phyloP scores from a whole-genome alignment of 1,139 yeast genomes.

The Nakaseomyces kungkrabaensis region DNA sequence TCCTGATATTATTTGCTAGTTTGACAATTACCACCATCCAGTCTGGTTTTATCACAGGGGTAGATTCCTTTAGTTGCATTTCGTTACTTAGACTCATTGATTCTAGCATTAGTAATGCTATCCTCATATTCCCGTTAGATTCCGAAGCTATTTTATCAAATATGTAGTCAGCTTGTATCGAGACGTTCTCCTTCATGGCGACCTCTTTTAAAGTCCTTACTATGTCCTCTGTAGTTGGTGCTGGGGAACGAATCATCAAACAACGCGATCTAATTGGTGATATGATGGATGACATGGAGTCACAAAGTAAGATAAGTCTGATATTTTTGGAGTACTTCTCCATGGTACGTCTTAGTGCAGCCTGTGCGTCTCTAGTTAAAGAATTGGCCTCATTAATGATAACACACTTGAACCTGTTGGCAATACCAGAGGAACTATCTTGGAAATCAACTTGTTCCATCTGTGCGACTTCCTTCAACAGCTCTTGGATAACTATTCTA shows the following conservation, averaged over 20 bases:
- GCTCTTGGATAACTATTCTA: slow-evolving; percentile 86
- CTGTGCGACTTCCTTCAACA: slow-evolving; percentile 88
- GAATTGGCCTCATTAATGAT: slow-evolving; percentile 93
- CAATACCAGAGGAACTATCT: slow-evolving; percentile 25
- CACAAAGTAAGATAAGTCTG: slow-evolving; percentile 75
- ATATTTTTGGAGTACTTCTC: slow-evolving; percentile 88
- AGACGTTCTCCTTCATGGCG: slow-evolving; percentile 45
- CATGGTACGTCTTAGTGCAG: slow-evolving; percentile 95
- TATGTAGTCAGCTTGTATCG: slow-evolving; percentile 35
- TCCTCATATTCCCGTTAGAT: slow-evolving; percentile 65
- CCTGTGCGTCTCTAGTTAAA: slow-evolving; percentile 99
- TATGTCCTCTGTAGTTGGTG: slow-evolving; percentile 60
- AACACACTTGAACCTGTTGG: slow-evolving; percentile 79
- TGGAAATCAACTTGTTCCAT: slow-evolving; percentile 76
- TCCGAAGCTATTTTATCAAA: slow-evolving; percentile 44
- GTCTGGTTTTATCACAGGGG: slow-evolving; percentile 55
- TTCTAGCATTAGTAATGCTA: slow-evolving; percentile 71
- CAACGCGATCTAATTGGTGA: slow-evolving; percentile 94
- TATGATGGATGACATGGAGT: slow-evolving; percentile 82
- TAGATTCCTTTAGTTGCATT: slow-evolving; percentile 34
- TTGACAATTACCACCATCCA: slow-evolving; percentile 75
- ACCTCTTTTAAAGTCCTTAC: slow-evolving; percentile 44
- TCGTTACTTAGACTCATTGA: slow-evolving; percentile 74
- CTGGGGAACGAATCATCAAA: slow-evolving; percentile 70
- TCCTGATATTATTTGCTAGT: slow-evolving; percentile 50